Base-by-base conservation (phyloP, 192 early-diverging fungal genomes). In the Coemansia sp. region DNA sequence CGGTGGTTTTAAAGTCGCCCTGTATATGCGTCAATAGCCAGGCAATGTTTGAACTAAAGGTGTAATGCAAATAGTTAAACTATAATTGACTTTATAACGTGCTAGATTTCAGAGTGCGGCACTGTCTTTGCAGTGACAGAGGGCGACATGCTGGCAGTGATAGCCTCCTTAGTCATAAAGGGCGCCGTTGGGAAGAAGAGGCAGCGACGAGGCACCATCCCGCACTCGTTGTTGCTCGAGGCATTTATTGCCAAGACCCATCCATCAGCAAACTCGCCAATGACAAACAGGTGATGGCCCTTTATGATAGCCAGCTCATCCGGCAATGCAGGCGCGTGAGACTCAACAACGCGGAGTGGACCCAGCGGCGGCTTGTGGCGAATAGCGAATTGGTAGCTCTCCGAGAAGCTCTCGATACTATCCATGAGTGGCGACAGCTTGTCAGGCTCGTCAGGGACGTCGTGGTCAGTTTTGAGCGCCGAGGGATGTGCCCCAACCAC, bases 241-340 rank as follows among this genome's bases (percentile, higher is more conserved):
- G 64, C 37, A 17, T 82, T 82, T 12, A 76, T 68, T 4, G 79
- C 70, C 42, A 82, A 48, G 29, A 77, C 72, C 79, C 79, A 82
- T 27, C 79, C 79, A 37, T 82, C 79, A 34, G 74, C 79, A 74
- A 82, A 77, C 44, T 82, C 75, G 67, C 79, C 79, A 10, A 82
- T 38, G 27, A 82, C 79, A 67, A 65, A 74, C 21, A 77, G 15
- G 10, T 62, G 29, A 25, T 82, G 68, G 37, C 79, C 70, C 0
- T 61, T 53, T 19, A 66, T 37, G n/a, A 74, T 51, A 11, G 27
- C 53, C 65, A 82, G 68, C 64, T 82, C 79, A 27, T 82, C 79
- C 4, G 74, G 41, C 25, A 82, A 44, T 7, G 68, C 61, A 1
- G 79, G 75, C 11, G 23, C 19, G 29, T 82, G 79, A 3, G 75